These are phyloP conservation scores for Pulveroboletus frians DNA, from an alignment of 768 basidiomycete genomes.

Conservation along the genomic window DNA sequence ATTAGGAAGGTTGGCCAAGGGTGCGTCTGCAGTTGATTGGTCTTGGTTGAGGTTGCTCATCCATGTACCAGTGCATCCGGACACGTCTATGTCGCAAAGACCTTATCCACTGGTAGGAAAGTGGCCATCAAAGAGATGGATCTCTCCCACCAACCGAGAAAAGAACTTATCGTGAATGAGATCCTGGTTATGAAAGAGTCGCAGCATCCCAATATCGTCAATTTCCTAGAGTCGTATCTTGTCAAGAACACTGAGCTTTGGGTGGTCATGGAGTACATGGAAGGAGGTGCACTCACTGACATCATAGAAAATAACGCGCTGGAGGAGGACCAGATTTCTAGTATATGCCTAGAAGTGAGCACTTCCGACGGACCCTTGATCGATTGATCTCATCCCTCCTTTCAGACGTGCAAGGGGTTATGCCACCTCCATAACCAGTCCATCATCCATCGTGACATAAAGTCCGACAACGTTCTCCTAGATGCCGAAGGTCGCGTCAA, in stretches of 20 bases:
- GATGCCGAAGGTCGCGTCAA: conserved; percentile 92
- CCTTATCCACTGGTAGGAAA: conserved; percentile 74
- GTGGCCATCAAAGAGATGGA: conserved; percentile 99
- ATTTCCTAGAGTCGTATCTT: conserved; percentile 88
- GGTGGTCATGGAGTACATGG: conserved; percentile 99
- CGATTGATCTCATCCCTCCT: neutral
- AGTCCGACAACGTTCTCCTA: conserved; percentile 92
- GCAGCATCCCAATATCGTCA: conserved; percentile 95
- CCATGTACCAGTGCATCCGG: conserved; percentile 74
- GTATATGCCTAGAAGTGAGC: conserved; percentile 84
- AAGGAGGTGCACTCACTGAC: conserved; percentile 94
- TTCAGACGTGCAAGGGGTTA: conserved; percentile 90
- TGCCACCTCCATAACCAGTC: conserved; percentile 89
- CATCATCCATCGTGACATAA: conserved; percentile 97
- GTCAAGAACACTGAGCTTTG: conserved; percentile 86
- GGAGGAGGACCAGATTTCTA: conserved; percentile 92
- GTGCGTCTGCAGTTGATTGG: conserved; percentile 44
- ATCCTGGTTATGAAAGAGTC: conserved; percentile 99
- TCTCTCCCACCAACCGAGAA: conserved; percentile 87
- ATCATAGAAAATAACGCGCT: conserved; percentile 96
- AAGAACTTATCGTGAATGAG: conserved; percentile 97
- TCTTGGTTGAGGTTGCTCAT: neutral
- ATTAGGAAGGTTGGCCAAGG: conserved; percentile 99
- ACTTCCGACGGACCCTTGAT: conserved; percentile 1
- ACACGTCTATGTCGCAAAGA: conserved; percentile 96